A percentile compares a stretch with the other conserved stretches of the same genome.
These are phyloP conservation scores for Sporothrix luriei DNA, from an alignment of 2,329 filamentous ascomycete species.

Conservation along the genomic window DNA sequence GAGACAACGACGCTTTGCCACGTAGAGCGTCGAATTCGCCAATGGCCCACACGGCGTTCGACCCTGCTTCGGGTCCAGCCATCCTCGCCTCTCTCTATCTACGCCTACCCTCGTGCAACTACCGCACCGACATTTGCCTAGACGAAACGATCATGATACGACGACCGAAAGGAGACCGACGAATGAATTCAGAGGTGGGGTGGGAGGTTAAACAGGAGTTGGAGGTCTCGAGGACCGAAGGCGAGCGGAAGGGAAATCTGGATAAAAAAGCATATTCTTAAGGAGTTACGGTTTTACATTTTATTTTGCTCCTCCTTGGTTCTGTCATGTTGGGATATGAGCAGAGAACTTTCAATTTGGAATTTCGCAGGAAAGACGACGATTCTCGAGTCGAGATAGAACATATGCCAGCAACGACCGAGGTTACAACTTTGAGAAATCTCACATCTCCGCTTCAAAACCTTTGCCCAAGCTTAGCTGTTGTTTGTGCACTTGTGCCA, in stretches of 20 bases:
- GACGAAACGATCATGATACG: constrained; percentile 11
- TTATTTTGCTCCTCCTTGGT: background rate
- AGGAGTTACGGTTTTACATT: background rate
- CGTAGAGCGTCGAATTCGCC: too few species aligned
- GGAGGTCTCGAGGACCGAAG: background rate
- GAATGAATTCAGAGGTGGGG: background rate
- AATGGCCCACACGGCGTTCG: background rate
- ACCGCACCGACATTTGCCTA: background rate
- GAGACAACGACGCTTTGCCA: too few species aligned
- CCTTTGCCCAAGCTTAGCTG: background rate
- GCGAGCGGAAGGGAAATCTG: background rate
- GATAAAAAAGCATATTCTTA: background rate
- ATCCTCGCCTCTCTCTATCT: background rate
- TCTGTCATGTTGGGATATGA: background rate
- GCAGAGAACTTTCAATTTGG: constrained; percentile 11
- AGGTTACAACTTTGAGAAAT: constrained; percentile 3
- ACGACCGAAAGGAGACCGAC: background rate
- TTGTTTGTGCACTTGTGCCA: background rate
- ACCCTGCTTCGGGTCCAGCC: background rate
- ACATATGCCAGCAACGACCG: background rate
- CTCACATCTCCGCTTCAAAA: constrained; percentile 6
- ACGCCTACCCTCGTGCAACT: background rate
- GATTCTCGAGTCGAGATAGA: background rate
- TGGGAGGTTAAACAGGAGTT: too few species aligned
- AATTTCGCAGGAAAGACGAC: background rate